These are phyloP conservation scores for Colletotrichum sp. DNA, from an alignment of 2,329 filamentous ascomycete genomes.

Conservation along the genomic window DNA sequence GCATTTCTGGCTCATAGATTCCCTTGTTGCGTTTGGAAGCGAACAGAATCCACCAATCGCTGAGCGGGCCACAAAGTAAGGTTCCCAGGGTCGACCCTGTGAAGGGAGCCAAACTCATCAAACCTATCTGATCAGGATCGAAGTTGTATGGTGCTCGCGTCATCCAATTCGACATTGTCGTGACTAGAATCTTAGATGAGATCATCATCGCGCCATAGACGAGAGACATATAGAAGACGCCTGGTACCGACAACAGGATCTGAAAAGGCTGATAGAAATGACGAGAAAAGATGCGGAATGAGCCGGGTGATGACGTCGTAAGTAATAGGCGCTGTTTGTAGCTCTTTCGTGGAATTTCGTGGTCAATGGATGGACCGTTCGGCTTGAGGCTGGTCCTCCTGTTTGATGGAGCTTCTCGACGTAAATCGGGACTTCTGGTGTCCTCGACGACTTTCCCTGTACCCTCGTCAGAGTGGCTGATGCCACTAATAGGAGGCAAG, in stretches of 20 bases:
- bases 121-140: constrained; percentile 35
- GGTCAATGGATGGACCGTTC: neutral
- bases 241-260: constrained; percentile 39
- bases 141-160: constrained; percentile 43
- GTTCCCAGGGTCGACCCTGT: constrained; percentile 39
- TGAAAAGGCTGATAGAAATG: constrained; percentile 40
- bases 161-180: neutral
- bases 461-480: neutral
- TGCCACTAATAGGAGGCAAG: neutral
- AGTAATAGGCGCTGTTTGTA: neutral
- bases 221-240: constrained; percentile 38
- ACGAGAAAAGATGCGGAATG: constrained; percentile 25
- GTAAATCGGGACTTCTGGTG: neutral
- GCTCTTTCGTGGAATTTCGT: neutral
- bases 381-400: neutral
- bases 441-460: neutral
- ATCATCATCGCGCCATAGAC: constrained; percentile 38
- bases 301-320: neutral
- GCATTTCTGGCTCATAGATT: constrained; percentile 48
- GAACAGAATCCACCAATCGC: constrained; percentile 37
- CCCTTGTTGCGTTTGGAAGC: constrained; percentile 39
- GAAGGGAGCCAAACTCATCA: constrained; percentile 42
- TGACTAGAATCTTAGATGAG: constrained; percentile 39
- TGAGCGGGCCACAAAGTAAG: constrained; percentile 35
- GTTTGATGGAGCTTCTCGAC: neutral